These are phyloP conservation scores for Lyophyllum decastes DNA, from an alignment of 768 basidiomycete species.

Conservation along the genomic window DNA sequence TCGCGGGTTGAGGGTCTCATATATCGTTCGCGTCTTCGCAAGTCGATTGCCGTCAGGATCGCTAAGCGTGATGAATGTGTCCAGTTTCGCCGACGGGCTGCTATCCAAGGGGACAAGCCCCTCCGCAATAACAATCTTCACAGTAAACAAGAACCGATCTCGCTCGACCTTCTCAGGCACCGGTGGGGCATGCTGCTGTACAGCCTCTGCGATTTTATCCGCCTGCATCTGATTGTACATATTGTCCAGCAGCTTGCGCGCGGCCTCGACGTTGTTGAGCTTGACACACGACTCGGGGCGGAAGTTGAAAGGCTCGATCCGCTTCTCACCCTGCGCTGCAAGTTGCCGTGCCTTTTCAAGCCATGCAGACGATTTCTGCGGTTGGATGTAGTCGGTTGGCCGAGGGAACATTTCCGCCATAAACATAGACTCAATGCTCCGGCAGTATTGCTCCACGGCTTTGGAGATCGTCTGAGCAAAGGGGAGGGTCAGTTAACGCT, in stretches of 20 bases:
- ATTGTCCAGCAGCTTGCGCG: constrained; percentile 86
- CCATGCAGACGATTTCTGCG: constrained; percentile 87
- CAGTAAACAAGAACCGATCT: constrained; percentile 82
- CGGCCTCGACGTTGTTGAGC: constrained; percentile 95
- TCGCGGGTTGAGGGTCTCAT: constrained; percentile 87
- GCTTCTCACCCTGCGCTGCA: constrained; percentile 80
- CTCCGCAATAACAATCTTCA: constrained; percentile 93
- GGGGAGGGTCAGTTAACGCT: neutral
- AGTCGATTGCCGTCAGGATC: constrained; percentile 88
- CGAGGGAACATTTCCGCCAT: constrained; percentile 95
- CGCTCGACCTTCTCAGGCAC: constrained; percentile 70
- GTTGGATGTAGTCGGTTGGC: constrained; percentile 73
- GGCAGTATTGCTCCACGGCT: constrained; percentile 90
- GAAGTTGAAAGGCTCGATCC: constrained; percentile 94
- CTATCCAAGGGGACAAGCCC: constrained; percentile 77
- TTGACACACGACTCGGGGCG: constrained; percentile 93
- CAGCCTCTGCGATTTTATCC: constrained; percentile 75
- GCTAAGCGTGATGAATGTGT: constrained; percentile 93
- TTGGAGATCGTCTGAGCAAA: constrained; percentile 79
- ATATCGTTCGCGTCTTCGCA: constrained; percentile 95
- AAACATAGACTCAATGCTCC: constrained; percentile 84
- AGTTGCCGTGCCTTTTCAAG: constrained; percentile 84
- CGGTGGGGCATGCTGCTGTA: constrained; percentile 61
- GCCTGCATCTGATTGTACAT: constrained; percentile 92
- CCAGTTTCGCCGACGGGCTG: constrained; percentile 76